phyloP scores from a whole-genome alignment of 495 filamentous ascomycete genomes.

The Penicillium waksmanii region DNA sequence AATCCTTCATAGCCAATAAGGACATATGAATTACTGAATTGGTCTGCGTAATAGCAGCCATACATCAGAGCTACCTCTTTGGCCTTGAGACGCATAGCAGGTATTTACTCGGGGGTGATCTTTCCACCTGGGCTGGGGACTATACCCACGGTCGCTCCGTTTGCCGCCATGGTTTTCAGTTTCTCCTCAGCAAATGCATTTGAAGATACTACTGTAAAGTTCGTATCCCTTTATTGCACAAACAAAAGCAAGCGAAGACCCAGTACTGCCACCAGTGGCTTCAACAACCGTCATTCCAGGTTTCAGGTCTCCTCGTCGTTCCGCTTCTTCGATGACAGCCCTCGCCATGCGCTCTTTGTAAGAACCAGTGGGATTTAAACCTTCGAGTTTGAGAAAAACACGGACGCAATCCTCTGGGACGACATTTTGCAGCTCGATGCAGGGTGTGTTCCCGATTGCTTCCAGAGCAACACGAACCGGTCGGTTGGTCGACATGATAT shows the following conservation, averaged over 20 bases:
- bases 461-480: not conserved
- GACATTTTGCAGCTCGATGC: constrained; percentile 12
- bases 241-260: constrained; percentile 19
- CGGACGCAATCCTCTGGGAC: constrained; percentile 6
- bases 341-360: constrained; percentile 26
- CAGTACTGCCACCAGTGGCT: constrained; percentile 24
- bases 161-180: constrained; percentile 16
- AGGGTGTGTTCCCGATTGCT: constrained; percentile 9
- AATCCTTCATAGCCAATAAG: constrained; percentile 14
- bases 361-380: constrained; percentile 21
- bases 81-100: constrained; percentile 11
- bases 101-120: constrained; percentile 14
- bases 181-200: constrained; percentile 23
- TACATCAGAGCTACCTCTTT: not conserved
- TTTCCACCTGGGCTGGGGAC: constrained; percentile 10
- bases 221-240: constrained; percentile 18
- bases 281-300: constrained; percentile 23
- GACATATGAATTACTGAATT: constrained; percentile 16
- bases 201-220: constrained; percentile 16
- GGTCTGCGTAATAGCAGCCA: constrained; percentile 10
- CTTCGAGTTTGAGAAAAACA: constrained; percentile 22
- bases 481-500: not conserved
- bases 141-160: constrained; percentile 18
- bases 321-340: constrained; percentile 23
- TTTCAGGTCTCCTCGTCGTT: constrained; percentile 15